phyloP scores from a whole-genome alignment of 495 filamentous ascomycete genomes.

The Usnea hakonensis region DNA sequence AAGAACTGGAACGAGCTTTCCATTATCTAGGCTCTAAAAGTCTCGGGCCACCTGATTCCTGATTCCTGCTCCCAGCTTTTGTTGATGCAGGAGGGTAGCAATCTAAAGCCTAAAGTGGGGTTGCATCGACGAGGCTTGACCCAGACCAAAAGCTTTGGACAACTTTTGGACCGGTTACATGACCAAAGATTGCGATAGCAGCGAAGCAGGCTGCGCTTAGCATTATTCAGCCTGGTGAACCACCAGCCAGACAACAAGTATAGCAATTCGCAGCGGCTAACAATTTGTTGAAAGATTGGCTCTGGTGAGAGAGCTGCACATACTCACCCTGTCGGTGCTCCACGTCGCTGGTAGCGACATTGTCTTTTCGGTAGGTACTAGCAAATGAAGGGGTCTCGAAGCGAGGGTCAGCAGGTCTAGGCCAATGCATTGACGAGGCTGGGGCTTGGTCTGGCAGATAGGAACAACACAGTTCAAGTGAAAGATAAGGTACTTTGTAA shows the following conservation, averaged over 20 bases:
- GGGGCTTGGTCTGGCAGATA: no score
- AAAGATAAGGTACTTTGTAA: no score
- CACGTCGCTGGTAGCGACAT: background rate
- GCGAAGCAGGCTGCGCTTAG: background rate
- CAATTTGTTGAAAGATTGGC: background rate
- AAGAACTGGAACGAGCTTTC: no score
- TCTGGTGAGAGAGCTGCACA: background rate
- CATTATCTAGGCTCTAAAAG: background rate
- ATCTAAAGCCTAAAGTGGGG: no score
- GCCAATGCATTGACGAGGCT: no score
- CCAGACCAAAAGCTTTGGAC: no score
- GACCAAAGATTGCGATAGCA: background rate
- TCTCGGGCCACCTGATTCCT: background rate
- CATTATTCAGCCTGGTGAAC: background rate
- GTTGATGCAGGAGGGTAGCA: no score
- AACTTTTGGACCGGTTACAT: background rate
- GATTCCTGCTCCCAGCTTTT: background rate
- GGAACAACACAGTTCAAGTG: no score
- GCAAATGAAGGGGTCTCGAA: background rate
- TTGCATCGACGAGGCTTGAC: no score
- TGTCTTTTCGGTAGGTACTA: background rate
- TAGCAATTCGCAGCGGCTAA: background rate
- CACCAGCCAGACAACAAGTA: background rate
- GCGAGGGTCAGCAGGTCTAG: no score
- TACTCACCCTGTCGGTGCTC: background rate